A percentile compares a stretch with the other conserved stretches of the same genome.
These are phyloP conservation scores for Phlegmacium glaucopus DNA, from an alignment of 768 basidiomycete genomes.

Conservation along the genomic window DNA sequence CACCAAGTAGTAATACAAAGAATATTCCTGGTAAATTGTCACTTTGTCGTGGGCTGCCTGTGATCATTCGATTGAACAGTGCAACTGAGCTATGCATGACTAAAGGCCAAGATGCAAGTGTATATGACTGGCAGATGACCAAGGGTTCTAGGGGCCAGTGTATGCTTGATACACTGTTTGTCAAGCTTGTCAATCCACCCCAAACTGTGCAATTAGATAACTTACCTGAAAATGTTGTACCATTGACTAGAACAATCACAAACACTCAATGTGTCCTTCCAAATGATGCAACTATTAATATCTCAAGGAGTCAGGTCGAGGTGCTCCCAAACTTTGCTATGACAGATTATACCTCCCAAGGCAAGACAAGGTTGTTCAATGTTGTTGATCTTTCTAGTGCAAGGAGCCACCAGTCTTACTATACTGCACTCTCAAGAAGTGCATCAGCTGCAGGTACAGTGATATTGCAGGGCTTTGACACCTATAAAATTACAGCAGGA, in stretches of 20 bases:
- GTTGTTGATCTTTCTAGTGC: slow-evolving; percentile 21
- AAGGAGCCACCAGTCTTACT: slow-evolving; percentile 25
- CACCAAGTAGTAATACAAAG: slow-evolving; percentile 12
- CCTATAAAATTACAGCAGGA: slow-evolving; percentile 9
- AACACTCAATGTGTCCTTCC: slow-evolving; percentile 11
- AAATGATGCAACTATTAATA: slow-evolving; percentile 10
- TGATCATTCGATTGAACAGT: slow-evolving; percentile 29
- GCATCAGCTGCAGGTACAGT: slow-evolving; percentile 15
- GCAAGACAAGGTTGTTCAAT: slow-evolving; percentile 25
- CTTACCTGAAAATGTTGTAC: slow-evolving; percentile 29
- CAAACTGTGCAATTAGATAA: slow-evolving; percentile 15
- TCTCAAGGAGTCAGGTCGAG: slow-evolving; percentile 18
- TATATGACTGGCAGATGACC: slow-evolving; percentile 10
- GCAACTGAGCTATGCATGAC: slow-evolving; percentile 31
- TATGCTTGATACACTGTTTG: slow-evolving; percentile 25
- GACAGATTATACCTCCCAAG: slow-evolving; percentile 31
- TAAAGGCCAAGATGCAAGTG: slow-evolving; percentile 23
- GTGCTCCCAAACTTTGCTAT: slow-evolving; percentile 28
- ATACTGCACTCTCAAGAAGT: slow-evolving; percentile 28
- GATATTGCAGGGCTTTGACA: slow-evolving; percentile 6
- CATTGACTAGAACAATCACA: slow-evolving; percentile 9
- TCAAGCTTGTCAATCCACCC: slow-evolving; percentile 22
- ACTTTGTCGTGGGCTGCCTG: slow-evolving; percentile 29
- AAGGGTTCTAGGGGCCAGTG: slow-evolving; percentile 4
- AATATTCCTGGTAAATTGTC: slow-evolving; percentile 21